phyloP scores from a whole-genome alignment of 371 early-diverging fungal genomes.

The Mucor ambiguus region DNA sequence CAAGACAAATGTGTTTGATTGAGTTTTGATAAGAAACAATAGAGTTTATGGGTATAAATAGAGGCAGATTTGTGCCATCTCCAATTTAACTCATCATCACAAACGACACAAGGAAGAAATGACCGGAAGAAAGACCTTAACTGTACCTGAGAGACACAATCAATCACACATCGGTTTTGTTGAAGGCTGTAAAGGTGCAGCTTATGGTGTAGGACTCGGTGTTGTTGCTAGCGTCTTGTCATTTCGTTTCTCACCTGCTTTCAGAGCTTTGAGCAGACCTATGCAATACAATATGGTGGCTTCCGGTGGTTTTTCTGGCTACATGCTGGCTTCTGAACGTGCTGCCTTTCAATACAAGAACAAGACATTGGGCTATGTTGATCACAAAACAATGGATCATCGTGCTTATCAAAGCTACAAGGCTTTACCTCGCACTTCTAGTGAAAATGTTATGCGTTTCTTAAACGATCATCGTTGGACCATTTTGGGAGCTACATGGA shows the following conservation, averaged over 20 bases:
- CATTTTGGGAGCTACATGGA: slow-evolving; percentile 13
- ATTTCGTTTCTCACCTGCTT: slow-evolving; percentile 21
- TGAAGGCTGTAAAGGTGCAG: slow-evolving; percentile 12
- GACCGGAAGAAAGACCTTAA: slow-evolving; percentile 1
- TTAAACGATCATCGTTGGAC: slow-evolving; percentile 14
- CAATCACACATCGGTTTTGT: slow-evolving; percentile 10
- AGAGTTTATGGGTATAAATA: background rate
- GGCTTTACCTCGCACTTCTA: slow-evolving; percentile 2
- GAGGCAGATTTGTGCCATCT: background rate
- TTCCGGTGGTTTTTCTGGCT: slow-evolving; percentile 9
- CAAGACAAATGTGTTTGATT: background rate
- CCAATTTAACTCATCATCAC: background rate
- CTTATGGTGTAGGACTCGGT: slow-evolving; percentile 5
- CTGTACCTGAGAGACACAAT: slow-evolving; percentile 5
- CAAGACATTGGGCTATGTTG: slow-evolving; percentile 12
- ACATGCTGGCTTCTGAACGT: slow-evolving; percentile 12
- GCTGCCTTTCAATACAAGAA: slow-evolving; percentile 9
- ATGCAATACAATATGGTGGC: slow-evolving; percentile 6
- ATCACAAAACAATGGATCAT: slow-evolving; percentile 16
- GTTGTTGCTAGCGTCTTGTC: slow-evolving; percentile 1
- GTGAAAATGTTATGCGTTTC: background rate
- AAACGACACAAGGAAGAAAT: background rate
- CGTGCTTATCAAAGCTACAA: slow-evolving; percentile 13
- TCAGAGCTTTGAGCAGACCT: slow-evolving; percentile 6
- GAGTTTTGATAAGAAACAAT: slow-evolving; percentile 2